A percentile compares a stretch with the other conserved stretches of the same genome.
Conservation (phyloP, 108 stramenopile genomes). For the Discostella stelligeroides region DNA sequence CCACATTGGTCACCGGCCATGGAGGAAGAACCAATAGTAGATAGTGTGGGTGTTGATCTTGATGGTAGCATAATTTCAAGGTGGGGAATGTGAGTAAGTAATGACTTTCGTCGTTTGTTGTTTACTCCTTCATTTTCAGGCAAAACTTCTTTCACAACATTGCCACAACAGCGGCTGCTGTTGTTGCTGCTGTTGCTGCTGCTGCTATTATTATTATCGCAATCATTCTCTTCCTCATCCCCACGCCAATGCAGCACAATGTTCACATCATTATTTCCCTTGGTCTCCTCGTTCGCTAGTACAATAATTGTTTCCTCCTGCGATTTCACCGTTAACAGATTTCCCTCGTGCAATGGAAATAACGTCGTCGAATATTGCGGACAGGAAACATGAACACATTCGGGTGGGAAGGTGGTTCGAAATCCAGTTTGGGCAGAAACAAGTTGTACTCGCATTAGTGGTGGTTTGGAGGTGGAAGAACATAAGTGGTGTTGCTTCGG, state of each 20-base stretch:
- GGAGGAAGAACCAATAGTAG: not conserved
- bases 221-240: not conserved
- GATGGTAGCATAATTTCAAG: conserved; percentile 21
- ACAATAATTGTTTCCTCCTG: conserved; percentile 12
- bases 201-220: not conserved
- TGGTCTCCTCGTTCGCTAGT: too few species aligned
- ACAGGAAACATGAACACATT: conserved; percentile 14
- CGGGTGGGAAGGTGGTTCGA: conserved; percentile 22
- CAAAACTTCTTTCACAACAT: too few species aligned
- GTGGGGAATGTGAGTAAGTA: not conserved
- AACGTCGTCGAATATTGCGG: conserved; percentile 20
- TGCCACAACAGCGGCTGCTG: too few species aligned
- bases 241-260: not conserved
- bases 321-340: conserved; percentile 25
- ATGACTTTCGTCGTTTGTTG: not conserved
- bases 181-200: too few species aligned
- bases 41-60: not conserved
- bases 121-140: not conserved
- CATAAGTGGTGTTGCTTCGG: too few species aligned
- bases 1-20: too few species aligned
- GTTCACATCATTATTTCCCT: too few species aligned
- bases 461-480: too few species aligned
- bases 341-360: conserved; percentile 18
- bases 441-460: not conserved
- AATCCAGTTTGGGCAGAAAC: conserved; percentile 23